Evolutionary conservation across 768 basidiomycete species (phyloP), one percentile per base, ranked within the genome.

Genomic region (Kwoniella europaea): DNA sequence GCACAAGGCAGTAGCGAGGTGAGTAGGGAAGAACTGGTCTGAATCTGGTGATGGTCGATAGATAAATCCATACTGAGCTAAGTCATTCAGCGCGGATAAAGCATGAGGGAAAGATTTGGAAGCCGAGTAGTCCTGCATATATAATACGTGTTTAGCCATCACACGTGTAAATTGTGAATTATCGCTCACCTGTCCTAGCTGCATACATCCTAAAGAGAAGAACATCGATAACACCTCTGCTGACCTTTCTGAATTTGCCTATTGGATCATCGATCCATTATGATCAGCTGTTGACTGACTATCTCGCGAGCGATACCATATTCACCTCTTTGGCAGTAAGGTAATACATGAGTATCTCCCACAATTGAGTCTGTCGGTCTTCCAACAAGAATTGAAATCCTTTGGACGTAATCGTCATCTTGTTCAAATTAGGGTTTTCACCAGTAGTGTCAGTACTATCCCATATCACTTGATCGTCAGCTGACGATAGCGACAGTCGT

Each of bases 381-480:
- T 97, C 92, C 24, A 99, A 88, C 58, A 99, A 88, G 81, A 99
- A 98, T 80, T 98, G 96, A 82, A 99, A 98, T 10, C 97, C 97
- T 13, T 89, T 87, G 16, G 94, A 96, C 15, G 95, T 98, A 82
- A 99, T 99, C 10, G 80, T 83, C 10, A 83, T 65, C 7, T 76
- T 61, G 24, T 82, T 76, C 0, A 79, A 62, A 65, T 72, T 71
- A 1, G 69, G 74, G 27, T 68, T 52, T 57, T 69, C 73, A 5
- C 69, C 62, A 9, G 58, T 54, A 1, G 63, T 41, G 56, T 75
- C 73, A 35, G 60, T n/a, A 10, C 71, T 73, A 44, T 79, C 35
- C 29, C 35, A 35, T 35, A 6, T 6, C 7, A 6, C 35, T 6
- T 35, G 35, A 35, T 4, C 7, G 35, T 35, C 1, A 35, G 35